Evolutionary conservation across 257 asterid genomes (phyloP), one percentile per base, ranked within the genome.

Genomic region (Craterostigma plantagineum): DNA sequence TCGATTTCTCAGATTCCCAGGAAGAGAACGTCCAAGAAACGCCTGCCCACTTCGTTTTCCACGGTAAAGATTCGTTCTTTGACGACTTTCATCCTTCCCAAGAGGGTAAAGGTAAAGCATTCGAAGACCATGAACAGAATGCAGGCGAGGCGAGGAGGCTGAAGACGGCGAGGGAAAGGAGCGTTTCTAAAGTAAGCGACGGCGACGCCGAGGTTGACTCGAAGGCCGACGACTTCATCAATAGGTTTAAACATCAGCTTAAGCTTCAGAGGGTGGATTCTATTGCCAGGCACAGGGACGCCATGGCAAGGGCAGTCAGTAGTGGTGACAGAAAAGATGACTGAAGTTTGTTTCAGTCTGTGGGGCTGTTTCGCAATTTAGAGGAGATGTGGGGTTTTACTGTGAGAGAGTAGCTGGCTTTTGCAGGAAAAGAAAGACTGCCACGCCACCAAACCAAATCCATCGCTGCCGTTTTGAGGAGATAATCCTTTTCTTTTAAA

Each of bases 221-320:
- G 0, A 79, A 58, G 48, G 86, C 86, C 7, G 82, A 71, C 41
- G 92, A 71, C 47, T 79, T 79, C 56, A 79, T 79, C 46, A 69
- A 79, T 55, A 75, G 33, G 54, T 79, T 79, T 42, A 75, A 70
- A 75, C 71, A 75, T 49, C 82, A 79, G 73, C 42, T 79, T 51
- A 69, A 75, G 68, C 53, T 79, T 39, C 92, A 75, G 82, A 69
- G 79, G 75, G 0, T 64, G 65, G 86, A 71, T 16, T 79, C 86
- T 3, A 66, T 75, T 52, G 35, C 68, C 34, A 66, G 77, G 75
- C 48, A 64, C 70, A 74, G 67, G 71, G 79, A 69, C 13, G 59
- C 58, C 73, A 62, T 66, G 63, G 71, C 14, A 68, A 68, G 63
- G 78, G 76, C n/a, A n/a, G n/a, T n/a, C n/a, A n/a, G 33, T 45